Base-by-base conservation (phyloP, 176 grass and related monocot species). In the Eleusine indica region DNA sequence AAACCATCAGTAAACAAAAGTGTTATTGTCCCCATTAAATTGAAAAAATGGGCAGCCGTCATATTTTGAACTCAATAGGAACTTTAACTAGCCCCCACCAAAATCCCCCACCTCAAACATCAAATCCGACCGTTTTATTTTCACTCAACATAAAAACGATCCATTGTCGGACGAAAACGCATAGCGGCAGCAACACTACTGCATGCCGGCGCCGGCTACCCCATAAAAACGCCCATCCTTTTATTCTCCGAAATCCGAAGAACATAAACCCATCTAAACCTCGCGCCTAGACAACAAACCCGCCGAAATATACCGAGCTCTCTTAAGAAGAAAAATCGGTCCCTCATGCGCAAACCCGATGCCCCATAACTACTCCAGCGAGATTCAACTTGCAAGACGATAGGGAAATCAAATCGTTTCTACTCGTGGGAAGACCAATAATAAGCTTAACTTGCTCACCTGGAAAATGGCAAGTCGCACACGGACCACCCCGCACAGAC, bases 181-280 rank as follows among this genome's bases (percentile, higher is more conserved):
- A 4, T 3, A 22, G 58, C 42, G n/a, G 30, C 42, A 74, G 7
- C 25, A 8, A 51, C 49, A 7, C 18, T 17, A 39, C 40, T 37
- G 38, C 28, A 62, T 29, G 73, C 54, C 32, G 11, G 22, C 58
- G n/a, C 6, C 47, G 30, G 13, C 32, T 3, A 71, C n/a, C 42
- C 38, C 32, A 21, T 22, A 9, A 22, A 60, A 2, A 51, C 14
- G 0, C 17, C 15, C 16, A 7, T 19, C 4, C 5, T 57, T 21
- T 57, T 21, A 0, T 57, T 57, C 6, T 57, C 3, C 14, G 11
- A 2, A 9, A 0, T 46, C 4, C 6, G 56, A 6, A 9, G 21
- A 22, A 60, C 7, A 60, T 43, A 61, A 77, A 83, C 64, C 53
- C 32, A 29, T 56, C 66, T 54, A 70, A 70, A 81, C 66, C 35